Evolutionary conservation across 441 rosid species (phyloP).

Genomic region (Theobroma grandiflorum): DNA sequence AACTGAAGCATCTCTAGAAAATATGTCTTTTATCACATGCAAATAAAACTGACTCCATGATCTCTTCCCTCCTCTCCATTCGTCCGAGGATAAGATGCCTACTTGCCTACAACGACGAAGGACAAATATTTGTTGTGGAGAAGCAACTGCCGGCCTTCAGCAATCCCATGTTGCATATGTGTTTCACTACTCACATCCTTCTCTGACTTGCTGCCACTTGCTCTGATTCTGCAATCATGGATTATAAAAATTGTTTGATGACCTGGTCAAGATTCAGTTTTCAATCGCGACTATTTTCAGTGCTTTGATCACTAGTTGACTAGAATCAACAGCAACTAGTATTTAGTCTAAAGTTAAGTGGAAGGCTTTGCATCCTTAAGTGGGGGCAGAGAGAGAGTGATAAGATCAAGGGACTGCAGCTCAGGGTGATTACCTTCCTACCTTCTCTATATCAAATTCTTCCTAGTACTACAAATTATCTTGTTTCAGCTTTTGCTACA

Average conservation of each 20-base stretch:
- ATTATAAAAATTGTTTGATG: not conserved
- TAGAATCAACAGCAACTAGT: not conserved
- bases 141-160: not conserved
- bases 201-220: not conserved
- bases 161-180: not conserved
- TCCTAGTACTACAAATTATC: no score
- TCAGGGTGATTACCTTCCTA: not conserved
- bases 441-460: not conserved
- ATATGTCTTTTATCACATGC: not conserved
- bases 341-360: not conserved
- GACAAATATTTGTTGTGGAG: not conserved
- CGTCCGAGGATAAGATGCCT: not conserved
- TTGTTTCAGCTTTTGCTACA: no score
- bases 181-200: not conserved
- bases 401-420: not conserved
- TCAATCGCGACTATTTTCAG: not conserved
- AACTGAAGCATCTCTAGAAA: not conserved
- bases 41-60: not conserved
- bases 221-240: not conserved
- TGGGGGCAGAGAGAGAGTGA: not conserved
- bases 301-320: not conserved
- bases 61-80: not conserved
- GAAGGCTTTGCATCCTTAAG: not conserved
- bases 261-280: not conserved
- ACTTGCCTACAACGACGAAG: not conserved